Percentiles rank a stretch among this genome's conserved stretches.
Evolutionary conservation across 768 basidiomycete genomes (phyloP).

Genomic region (Gymnopilus dilepis): DNA sequence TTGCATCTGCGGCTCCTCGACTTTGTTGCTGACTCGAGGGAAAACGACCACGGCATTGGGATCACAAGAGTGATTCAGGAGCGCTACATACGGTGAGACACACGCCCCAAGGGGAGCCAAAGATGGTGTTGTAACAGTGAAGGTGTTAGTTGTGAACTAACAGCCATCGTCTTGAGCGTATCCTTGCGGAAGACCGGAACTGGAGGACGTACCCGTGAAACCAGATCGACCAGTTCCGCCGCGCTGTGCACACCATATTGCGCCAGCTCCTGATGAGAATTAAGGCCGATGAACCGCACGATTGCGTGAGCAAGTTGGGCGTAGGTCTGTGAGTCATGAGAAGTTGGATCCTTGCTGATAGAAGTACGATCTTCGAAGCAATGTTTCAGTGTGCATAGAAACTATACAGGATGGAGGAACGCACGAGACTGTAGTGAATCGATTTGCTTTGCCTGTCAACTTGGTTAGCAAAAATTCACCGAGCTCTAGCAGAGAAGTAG

Average conservation of each 20-base stretch:
- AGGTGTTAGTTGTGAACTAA: conserved; percentile 92
- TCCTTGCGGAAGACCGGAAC: neutral
- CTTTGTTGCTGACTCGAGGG: conserved; percentile 53
- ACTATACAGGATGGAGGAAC: conserved; percentile 37
- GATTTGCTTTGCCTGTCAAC: conserved; percentile 61
- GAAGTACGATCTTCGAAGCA: conserved; percentile 56
- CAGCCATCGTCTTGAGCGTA: neutral
- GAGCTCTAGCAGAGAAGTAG: neutral
- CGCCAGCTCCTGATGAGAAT: conserved; percentile 62
- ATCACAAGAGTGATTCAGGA: conserved; percentile 88
- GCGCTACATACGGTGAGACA: conserved; percentile 79
- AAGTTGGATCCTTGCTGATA: conserved; percentile 44
- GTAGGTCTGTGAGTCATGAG: conserved; percentile 55
- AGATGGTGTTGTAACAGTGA: conserved; percentile 80
- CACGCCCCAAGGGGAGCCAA: conserved; percentile 83
- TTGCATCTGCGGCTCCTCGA: conserved; percentile 68
- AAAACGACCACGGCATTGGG: conserved; percentile 95
- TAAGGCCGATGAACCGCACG: conserved; percentile 69
- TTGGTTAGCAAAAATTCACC: neutral
- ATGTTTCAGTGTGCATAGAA: neutral
- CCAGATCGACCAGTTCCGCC: conserved; percentile 68
- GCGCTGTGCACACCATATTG: conserved; percentile 61
- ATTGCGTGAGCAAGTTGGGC: conserved; percentile 77
- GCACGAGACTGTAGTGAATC: conserved; percentile 78
- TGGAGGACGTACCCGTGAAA: conserved; percentile 64